Evolutionary conservation across 129 eudicot species (phyloP).

Genomic region (Flaveria brownii): DNA sequence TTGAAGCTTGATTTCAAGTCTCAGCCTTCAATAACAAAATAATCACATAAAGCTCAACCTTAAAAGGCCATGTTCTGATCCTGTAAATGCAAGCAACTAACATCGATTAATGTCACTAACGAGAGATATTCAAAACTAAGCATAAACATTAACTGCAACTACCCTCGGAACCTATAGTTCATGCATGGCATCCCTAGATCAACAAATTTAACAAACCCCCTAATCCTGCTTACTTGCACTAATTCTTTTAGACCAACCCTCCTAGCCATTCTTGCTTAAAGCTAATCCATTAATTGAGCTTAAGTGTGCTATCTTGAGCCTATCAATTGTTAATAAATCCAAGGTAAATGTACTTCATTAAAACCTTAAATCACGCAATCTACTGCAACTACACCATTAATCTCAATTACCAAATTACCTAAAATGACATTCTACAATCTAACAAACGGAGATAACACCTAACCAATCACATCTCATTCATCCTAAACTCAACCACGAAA

Average conservation of each 20-base stretch:
- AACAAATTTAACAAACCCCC: constrained; percentile 3
- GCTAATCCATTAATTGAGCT: neutral
- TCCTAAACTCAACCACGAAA: neutral
- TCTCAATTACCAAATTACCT: neutral
- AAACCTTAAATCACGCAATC: constrained; percentile 2
- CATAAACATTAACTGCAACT: neutral
- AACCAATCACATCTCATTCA: constrained; percentile 10
- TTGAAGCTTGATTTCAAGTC: constrained; percentile 26
- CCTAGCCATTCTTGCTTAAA: constrained; percentile 8
- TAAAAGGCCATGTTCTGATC: constrained; percentile 4
- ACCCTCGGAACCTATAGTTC: constrained; percentile 6
- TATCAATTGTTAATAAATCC: constrained; percentile 3
- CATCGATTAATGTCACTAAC: constrained; percentile 15
- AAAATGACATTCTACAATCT: neutral
- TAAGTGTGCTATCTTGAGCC: constrained; percentile 6
- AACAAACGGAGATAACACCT: constrained; percentile 4
- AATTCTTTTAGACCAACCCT: neutral
- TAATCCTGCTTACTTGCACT: constrained; percentile 5
- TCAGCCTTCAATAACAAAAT: constrained; percentile 5
- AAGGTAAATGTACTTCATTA: constrained; percentile 5
- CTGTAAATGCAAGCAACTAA: constrained; percentile 18
- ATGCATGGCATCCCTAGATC: constrained; percentile 3
- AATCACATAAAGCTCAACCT: constrained; percentile 2
- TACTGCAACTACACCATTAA: neutral
- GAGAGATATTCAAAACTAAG: neutral